Conservation (phyloP, 2,329 filamentous ascomycete genomes). For the Talaromyces sp. region DNA sequence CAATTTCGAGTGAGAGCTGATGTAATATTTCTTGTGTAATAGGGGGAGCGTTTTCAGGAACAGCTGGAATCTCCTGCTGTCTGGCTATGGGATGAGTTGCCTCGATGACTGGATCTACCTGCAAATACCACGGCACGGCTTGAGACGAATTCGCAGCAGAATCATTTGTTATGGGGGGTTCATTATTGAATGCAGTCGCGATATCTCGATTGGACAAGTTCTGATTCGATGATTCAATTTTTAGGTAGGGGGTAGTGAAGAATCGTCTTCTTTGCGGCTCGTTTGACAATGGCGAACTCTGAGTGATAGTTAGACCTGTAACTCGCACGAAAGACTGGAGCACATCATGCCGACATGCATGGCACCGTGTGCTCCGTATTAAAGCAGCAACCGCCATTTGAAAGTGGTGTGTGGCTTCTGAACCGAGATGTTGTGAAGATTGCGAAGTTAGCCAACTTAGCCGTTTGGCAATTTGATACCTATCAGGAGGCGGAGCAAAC, state of each 20-base stretch:
- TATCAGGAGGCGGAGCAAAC: conserved; percentile 4
- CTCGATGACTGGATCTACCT: conserved; percentile 53
- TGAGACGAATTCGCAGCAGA: conserved; percentile 10
- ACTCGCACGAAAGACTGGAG: conserved; percentile 27
- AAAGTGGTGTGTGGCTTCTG: neutral
- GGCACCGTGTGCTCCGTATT: conserved; percentile 27
- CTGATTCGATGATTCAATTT: conserved; percentile 21
- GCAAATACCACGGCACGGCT: conserved; percentile 71
- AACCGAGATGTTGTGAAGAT: neutral
- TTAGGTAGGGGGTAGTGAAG: conserved; percentile 13
- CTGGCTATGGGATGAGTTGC: conserved; percentile 44
- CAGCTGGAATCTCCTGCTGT: conserved; percentile 55
- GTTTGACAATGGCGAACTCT: neutral
- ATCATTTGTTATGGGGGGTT: neutral
- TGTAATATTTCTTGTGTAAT: conserved; percentile 68
- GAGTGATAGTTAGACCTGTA: conserved; percentile 22
- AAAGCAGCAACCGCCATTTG: conserved; percentile 19
- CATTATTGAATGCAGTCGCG: neutral
- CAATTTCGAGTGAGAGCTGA: conserved; percentile 76
- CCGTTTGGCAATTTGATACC: neutral
- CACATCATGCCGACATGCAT: conserved; percentile 26
- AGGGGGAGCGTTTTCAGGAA: conserved; percentile 65
- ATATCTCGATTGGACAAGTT: neutral
- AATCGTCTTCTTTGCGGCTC: conserved; percentile 5
- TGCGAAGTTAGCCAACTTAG: too few relatives aligned